phyloP scores from a whole-genome alignment of 176 grass and related monocot genomes.

The Cenchrus purpureus region DNA sequence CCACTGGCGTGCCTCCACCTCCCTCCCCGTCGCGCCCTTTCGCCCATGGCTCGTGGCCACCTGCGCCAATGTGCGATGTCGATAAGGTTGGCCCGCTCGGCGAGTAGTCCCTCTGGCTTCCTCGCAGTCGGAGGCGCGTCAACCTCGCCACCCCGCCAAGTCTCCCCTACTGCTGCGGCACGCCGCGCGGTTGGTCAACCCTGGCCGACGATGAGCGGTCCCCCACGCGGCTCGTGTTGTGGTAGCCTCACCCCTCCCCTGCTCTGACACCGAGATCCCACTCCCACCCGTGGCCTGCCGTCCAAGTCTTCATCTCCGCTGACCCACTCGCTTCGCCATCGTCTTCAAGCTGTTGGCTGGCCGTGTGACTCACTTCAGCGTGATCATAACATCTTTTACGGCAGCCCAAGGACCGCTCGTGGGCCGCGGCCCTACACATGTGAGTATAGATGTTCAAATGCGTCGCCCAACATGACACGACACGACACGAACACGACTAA shows the following conservation, averaged over 20 bases:
- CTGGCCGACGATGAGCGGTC: neutral
- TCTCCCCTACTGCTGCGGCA: neutral
- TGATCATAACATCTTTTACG: neutral
- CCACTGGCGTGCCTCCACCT: neutral
- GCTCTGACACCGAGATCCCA: neutral
- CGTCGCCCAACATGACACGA: too few species aligned
- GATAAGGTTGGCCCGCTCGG: neutral
- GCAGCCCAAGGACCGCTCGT: neutral
- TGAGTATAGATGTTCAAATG: too few species aligned
- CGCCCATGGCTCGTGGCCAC: slow-evolving; percentile 1
- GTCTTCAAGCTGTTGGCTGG: neutral
- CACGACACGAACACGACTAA: too few species aligned
- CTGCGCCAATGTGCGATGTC: neutral
- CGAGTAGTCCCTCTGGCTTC: neutral
- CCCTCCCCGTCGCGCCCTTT: neutral
- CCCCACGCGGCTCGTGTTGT: slow-evolving; percentile 10
- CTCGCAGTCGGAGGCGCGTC: neutral
- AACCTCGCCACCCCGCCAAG: neutral
- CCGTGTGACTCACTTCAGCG: neutral
- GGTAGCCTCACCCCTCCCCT: neutral
- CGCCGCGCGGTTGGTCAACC: neutral
- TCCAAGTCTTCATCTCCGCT: slow-evolving; percentile 10
- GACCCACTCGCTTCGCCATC: neutral
- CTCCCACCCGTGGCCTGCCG: neutral
- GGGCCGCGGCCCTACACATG: too few species aligned